Conservation (phyloP, 2,329 filamentous ascomycete species). For the Arthrobotrys sphaeroides region DNA sequence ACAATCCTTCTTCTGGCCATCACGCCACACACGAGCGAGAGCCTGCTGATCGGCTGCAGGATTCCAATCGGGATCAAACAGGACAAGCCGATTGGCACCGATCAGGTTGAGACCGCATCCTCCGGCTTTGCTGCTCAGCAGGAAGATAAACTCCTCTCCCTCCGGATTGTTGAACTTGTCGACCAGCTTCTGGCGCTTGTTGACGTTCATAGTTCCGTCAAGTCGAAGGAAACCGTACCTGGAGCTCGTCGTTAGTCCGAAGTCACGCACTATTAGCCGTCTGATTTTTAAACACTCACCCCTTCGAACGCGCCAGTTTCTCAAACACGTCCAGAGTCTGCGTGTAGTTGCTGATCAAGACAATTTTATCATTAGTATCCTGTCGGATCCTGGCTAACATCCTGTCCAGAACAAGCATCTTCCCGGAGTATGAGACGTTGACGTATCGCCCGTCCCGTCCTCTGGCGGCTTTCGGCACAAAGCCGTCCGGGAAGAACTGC, state of each 20-base stretch:
- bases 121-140: constrained; percentile 96
- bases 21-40: constrained; percentile 95
- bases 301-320: constrained; percentile 81
- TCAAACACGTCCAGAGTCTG: constrained; percentile 96
- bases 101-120: constrained; percentile 96
- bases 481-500: constrained; percentile 81
- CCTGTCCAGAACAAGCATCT: constrained; percentile 96
- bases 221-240: constrained; percentile 84
- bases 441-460: constrained; percentile 87
- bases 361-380: constrained; percentile 98
- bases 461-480: constrained; percentile 83
- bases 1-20: constrained; percentile 98
- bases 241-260: neutral
- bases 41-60: constrained; percentile 97
- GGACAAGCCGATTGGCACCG: constrained; percentile 89
- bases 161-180: constrained; percentile 97
- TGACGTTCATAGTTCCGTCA: constrained; percentile 97
- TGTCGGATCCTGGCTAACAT: constrained; percentile 96
- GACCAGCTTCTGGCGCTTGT: constrained; percentile 94
- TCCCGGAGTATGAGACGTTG: constrained; percentile 95
- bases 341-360: constrained; percentile 98
- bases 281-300: constrained; percentile 57
- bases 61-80: constrained; percentile 99
- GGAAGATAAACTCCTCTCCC: constrained; percentile 88
- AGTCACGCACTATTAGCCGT: neutral